Evolutionary conservation across 2,329 filamentous ascomycete species (phyloP).

Genomic region (Amphichorda felina): DNA sequence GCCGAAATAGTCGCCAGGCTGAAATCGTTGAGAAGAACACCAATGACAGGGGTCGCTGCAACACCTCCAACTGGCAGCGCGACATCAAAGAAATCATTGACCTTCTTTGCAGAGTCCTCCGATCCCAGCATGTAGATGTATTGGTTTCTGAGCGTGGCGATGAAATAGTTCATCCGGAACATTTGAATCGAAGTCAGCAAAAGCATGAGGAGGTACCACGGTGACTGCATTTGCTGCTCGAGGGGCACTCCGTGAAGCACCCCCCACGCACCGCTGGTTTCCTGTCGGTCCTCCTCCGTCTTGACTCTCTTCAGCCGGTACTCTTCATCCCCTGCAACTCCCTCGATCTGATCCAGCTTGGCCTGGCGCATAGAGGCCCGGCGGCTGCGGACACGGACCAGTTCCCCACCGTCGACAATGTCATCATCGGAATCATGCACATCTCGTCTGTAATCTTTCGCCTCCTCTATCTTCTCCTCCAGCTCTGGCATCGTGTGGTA

Average conservation of each 20-base stretch:
- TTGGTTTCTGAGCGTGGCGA: conserved; percentile 58
- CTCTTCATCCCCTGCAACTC: conserved; percentile 45
- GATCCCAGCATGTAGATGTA: conserved; percentile 56
- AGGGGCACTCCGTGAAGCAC: conserved; percentile 56
- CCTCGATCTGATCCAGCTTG: conserved; percentile 50
- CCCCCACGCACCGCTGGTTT: conserved; percentile 57
- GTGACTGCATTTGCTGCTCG: conserved; percentile 50
- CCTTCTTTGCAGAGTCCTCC: conserved; percentile 19
- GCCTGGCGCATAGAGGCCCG: conserved; percentile 39
- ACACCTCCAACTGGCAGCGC: conserved; percentile 58
- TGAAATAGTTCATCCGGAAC: conserved; percentile 58
- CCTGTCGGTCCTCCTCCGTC: conserved; percentile 45
- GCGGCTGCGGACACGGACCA: conserved; percentile 26
- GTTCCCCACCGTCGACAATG: conserved; percentile 30
- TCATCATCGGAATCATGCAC: conserved; percentile 43
- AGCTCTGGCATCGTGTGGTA: conserved; percentile 27
- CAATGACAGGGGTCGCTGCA: conserved; percentile 59
- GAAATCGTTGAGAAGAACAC: conserved; percentile 53
- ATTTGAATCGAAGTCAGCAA: conserved; percentile 49
- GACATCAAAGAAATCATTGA: conserved; percentile 31
- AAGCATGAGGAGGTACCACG: conserved; percentile 63
- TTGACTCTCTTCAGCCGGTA: conserved; percentile 42
- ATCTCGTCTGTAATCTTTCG: conserved; percentile 22
- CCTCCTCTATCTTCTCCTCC: conserved; percentile 25
- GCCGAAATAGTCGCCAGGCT: conserved; percentile 48